Evolutionary conservation across 179 eudicot species (phyloP).

Genomic region (Amaranthus tricolor): DNA sequence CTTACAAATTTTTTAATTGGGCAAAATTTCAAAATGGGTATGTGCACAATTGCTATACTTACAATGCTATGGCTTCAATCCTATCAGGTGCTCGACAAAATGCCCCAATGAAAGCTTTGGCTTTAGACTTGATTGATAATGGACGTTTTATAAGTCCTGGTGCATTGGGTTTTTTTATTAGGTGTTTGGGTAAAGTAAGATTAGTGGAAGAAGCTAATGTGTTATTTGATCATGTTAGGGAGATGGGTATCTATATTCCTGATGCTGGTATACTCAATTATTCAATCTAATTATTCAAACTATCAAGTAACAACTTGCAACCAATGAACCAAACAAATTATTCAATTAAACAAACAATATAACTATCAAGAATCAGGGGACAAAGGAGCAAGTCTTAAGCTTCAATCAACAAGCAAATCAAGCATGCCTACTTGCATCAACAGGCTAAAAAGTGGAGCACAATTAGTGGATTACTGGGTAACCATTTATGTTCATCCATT

Average conservation of each 20-base stretch:
- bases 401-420: not conserved
- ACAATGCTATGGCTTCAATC: constrained; percentile 66
- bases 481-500: not conserved
- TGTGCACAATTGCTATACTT: constrained; percentile 58
- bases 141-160: constrained; percentile 56
- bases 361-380: too few species aligned
- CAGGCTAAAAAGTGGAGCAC: not conserved
- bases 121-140: constrained; percentile 31
- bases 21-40: constrained; percentile 57
- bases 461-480: too few species aligned
- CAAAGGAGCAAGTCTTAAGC: not conserved
- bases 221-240: constrained; percentile 59
- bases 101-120: constrained; percentile 51
- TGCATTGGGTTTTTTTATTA: constrained; percentile 67
- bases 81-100: constrained; percentile 80
- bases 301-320: too few species aligned
- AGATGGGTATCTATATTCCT: constrained; percentile 48
- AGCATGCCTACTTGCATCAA: not conserved
- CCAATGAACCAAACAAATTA: too few species aligned
- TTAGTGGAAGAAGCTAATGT: constrained; percentile 59
- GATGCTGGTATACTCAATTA: too few species aligned
- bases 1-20: constrained; percentile 63
- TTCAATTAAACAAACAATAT: too few species aligned
- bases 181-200: constrained; percentile 77
- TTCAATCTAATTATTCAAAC: too few species aligned